Evolutionary conservation across 1,284 basidiomycete species (phyloP), one percentile per base, ranked within the genome.

Genomic region (Malassezia brasiliensis): DNA sequence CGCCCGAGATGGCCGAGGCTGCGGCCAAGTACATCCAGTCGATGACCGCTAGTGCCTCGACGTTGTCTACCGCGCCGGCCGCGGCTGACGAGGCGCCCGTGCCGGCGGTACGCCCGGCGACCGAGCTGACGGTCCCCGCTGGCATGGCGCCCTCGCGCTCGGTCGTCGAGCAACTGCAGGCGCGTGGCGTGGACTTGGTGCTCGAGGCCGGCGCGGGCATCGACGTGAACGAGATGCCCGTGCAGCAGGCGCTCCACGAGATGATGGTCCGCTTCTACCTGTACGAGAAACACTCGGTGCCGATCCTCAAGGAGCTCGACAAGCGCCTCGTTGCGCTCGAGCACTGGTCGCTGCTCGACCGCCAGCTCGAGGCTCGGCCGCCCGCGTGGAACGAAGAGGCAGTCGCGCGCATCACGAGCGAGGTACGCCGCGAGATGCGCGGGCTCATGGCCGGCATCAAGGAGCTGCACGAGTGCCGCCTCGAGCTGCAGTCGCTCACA

Each of bases 241-340:
- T 72, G 20, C 57, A 52, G 10, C 48, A 64, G n/a, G 68, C 69
- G 17, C 59, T 74, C 11, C 67, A 72, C 46, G 69, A 72, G 41
- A 65, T 70, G 62, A 71, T 72, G 69, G 47, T 64, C 17, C 69
- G 71, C 35, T 74, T 74, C 60, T 74, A 74, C 64, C 62, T 69
- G 15, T 74, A 69, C 57, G 71, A 74, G 52, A 59, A 68, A 3
- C 72, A 72, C 60, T 68, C 69, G 10, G 65, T 74, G 8, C 71
- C 71, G 6, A 60, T 72, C 22, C 61, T 74, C 19, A 63, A 68
- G 12, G 64, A 65, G 30, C 62, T 74, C 51, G 71, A 74, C 47
- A 64, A 60, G 28, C 63, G 71, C 7, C 52, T 74, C 20, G 52
- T 69, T 31, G 71, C 70, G 25, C 65, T 74, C 28, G 71, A 74